phyloP scores from a whole-genome alignment of 441 rosid genomes.

The Jatropha podagrica region DNA sequence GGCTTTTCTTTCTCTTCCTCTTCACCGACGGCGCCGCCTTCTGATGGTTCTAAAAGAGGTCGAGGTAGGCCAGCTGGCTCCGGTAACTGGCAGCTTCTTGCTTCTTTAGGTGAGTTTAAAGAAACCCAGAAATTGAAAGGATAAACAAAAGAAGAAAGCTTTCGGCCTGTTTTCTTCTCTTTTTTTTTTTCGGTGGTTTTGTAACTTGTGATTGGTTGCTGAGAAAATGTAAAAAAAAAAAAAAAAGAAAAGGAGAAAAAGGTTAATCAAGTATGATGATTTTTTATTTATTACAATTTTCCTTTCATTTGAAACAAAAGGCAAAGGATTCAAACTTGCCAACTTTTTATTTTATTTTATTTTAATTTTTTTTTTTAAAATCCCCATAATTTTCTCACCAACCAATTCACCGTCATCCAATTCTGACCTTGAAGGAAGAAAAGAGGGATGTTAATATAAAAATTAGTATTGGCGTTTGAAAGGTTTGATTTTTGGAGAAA shows the following conservation, averaged over 20 bases:
- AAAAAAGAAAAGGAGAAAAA: not conserved
- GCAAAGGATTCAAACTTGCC: conserved; percentile 5
- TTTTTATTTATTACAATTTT: not conserved
- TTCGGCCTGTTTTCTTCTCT: too few relatives aligned
- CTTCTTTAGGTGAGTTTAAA: conserved; percentile 50
- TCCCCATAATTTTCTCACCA: conserved; percentile 13
- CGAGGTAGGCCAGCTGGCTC: conserved; percentile 45
- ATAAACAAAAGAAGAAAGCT: not conserved
- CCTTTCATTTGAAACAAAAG: not conserved
- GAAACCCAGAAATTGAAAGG: conserved; percentile 5
- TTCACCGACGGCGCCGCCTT: conserved; percentile 18
- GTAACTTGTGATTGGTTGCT: conserved; percentile 27
- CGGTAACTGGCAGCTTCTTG: conserved; percentile 50
- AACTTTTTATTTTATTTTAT: too few relatives aligned
- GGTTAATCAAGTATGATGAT: not conserved
- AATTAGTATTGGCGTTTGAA: too few relatives aligned
- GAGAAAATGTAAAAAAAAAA: conserved; percentile 30
- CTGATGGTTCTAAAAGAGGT: conserved; percentile 27
- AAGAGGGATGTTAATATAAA: not conserved
- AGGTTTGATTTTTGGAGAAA: too few relatives aligned
- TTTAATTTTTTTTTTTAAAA: not conserved
- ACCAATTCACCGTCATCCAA: not conserved
- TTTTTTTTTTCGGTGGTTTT: not conserved
- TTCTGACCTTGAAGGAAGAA: not conserved
- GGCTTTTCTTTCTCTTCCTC: conserved; percentile 43